Base-by-base conservation (phyloP, 345 rosid genomes). In the Euclidium syriacum region DNA sequence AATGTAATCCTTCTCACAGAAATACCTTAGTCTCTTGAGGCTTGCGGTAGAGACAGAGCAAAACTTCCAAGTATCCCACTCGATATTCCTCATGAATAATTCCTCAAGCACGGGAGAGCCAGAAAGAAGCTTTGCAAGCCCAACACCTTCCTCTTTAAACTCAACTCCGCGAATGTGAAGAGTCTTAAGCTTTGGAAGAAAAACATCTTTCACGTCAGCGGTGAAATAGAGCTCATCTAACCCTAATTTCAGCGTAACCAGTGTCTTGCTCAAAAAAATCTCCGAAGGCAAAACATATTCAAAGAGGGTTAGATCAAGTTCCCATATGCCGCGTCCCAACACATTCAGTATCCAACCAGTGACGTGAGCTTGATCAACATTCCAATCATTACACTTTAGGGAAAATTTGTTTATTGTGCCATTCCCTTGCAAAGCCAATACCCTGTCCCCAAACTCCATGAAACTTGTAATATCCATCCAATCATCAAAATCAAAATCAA, bases 231-330 rank as follows among this genome's bases (percentile, higher is more conserved):
- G 14, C 34, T 47, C 19, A 19, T 40, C 49, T 55, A 25, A 32
- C 10, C 71, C 64, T 39, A 68, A 49, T 1, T 40, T 58, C 19
- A 68, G 60, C 36, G 12, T 68, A 33, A 68, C 60, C 52, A 68
- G 36, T 3, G 73, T 50, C 59, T 58, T 67, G 22, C 72, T 58
- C 17, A 12, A n/a, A 32, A 50, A 67, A 58, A 68, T 3, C 53
- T 51, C 59, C 2, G 67, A 59, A n/a, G 73, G 73, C 39, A 68
- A 52, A 67, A n/a, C n/a, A 68, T 68, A n/a, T 58, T 59, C 50
- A 67, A 18, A 2, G 30, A 0, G n/a, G 73, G 60, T 54, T 59
- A 68, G 47, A 52, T 23, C 2, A 60, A 68, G 73, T 23, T 68
- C 53, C 17, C 52, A 58, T 5, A 68, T 59, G 32, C 73, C 66